A percentile compares a stretch with the other conserved stretches of the same genome.
phyloP scores from a whole-genome alignment of 108 stramenopile genomes.

The Poteriospumella lacustris region DNA sequence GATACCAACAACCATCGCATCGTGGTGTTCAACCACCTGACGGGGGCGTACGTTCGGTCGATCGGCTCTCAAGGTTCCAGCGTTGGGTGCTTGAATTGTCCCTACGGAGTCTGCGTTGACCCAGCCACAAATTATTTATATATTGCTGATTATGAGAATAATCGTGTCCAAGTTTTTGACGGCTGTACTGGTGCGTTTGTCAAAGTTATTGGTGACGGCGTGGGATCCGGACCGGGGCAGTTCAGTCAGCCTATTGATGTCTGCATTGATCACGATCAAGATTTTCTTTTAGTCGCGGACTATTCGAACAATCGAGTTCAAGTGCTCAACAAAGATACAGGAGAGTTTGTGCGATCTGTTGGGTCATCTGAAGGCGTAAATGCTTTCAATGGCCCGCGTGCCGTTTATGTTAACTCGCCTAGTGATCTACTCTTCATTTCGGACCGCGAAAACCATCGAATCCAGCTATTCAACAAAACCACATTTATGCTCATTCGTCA shows the following conservation, averaged over 20 bases:
- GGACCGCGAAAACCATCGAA: constrained; percentile 17
- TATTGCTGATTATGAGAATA: constrained; percentile 12
- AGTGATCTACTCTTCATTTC: background rate
- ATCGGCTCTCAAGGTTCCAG: background rate
- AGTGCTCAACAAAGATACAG: background rate
- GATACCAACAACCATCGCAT: constrained; percentile 22
- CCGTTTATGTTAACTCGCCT: background rate
- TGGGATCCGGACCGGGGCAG: background rate
- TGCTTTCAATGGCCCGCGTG: constrained; percentile 1
- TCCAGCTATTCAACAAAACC: background rate
- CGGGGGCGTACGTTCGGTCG: background rate
- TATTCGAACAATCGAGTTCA: constrained; percentile 12
- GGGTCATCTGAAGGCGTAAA: background rate
- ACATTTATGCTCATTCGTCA: background rate
- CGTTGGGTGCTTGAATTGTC: background rate
- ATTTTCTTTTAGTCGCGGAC: background rate
- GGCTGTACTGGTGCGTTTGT: background rate
- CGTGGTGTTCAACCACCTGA: background rate
- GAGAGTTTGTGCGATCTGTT: background rate
- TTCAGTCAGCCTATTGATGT: constrained; percentile 17
- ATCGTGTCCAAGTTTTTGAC: constrained; percentile 19
- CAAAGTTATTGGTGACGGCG: background rate
- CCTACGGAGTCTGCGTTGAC: constrained; percentile 12
- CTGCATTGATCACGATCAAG: background rate
- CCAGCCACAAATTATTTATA: background rate